These are phyloP conservation scores for Adansonia digitata DNA, from an alignment of 345 rosid species.

Conservation along the genomic window DNA sequence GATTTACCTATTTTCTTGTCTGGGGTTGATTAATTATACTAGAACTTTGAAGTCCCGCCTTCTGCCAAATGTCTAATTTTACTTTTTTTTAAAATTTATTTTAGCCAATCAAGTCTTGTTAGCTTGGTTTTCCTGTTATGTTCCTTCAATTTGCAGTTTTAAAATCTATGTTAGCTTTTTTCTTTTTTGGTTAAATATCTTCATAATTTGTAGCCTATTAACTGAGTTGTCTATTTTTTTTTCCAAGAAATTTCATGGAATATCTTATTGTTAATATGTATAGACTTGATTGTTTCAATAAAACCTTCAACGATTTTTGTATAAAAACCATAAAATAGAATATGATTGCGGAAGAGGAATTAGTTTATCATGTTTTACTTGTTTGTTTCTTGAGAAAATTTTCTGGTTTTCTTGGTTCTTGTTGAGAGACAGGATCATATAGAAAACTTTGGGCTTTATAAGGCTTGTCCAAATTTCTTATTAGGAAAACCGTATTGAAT, in stretches of 20 bases:
- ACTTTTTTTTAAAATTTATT: neutral
- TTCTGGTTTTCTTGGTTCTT: neutral
- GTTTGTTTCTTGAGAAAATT: neutral
- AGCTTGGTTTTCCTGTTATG: neutral
- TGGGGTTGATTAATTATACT: neutral
- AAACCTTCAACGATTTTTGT: neutral
- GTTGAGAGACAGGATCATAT: neutral
- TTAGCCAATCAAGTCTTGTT: conserved; percentile 9
- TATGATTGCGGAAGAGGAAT: neutral
- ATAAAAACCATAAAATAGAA: neutral
- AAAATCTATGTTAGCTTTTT: neutral
- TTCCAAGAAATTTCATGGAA: neutral
- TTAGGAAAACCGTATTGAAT: conserved; percentile 9
- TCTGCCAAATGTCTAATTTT: neutral
- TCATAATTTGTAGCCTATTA: neutral
- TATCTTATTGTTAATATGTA: neutral
- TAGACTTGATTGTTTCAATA: conserved; percentile 7
- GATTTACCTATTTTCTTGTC: neutral
- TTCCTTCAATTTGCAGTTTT: neutral
- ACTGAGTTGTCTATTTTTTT: neutral
- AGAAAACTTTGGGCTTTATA: neutral
- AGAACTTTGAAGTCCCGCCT: neutral
- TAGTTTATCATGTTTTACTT: neutral
- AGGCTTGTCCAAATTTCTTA: conserved; percentile 11
- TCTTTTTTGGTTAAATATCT: neutral